These are phyloP conservation scores for Macrophomina tecta DNA, from an alignment of 2,329 filamentous ascomycete species.

Conservation along the genomic window DNA sequence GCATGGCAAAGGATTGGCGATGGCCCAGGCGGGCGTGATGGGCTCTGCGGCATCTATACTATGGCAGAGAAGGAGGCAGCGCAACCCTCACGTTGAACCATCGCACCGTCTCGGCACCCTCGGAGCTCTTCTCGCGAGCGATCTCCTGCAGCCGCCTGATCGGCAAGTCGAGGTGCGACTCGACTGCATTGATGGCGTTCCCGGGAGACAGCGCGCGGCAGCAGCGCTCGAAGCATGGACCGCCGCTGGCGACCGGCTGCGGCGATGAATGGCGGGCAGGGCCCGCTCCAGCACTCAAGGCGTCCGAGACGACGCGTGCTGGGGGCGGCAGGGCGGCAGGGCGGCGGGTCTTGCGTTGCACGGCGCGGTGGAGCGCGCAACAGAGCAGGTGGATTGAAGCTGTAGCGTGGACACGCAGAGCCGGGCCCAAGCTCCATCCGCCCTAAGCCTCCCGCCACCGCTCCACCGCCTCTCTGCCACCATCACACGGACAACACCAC, in stretches of 20 bases:
- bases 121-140: neutral
- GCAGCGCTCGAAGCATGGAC: neutral
- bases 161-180: neutral
- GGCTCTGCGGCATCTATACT: neutral
- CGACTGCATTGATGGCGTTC: neutral
- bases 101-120: neutral
- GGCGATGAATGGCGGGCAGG: conserved; percentile 22
- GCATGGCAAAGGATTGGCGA: too few relatives aligned
- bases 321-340: too few relatives aligned
- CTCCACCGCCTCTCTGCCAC: conserved; percentile 25
- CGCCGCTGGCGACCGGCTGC: neutral
- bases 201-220: neutral
- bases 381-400: neutral
- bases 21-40: too few relatives aligned
- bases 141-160: neutral
- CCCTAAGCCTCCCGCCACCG: conserved; percentile 13
- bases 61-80: conserved; percentile 36
- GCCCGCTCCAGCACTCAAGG: conserved; percentile 9
- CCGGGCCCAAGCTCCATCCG: conserved; percentile 23
- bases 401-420: neutral
- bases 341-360: too few relatives aligned
- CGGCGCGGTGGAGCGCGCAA: too few relatives aligned
- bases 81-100: conserved; percentile 1
- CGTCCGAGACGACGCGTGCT: neutral
- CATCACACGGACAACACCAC: conserved; percentile 1